Percentiles rank a stretch among this genome's conserved stretches.
phyloP scores from a whole-genome alignment of 495 filamentous ascomycete species.

The Aspergillus ostianus region DNA sequence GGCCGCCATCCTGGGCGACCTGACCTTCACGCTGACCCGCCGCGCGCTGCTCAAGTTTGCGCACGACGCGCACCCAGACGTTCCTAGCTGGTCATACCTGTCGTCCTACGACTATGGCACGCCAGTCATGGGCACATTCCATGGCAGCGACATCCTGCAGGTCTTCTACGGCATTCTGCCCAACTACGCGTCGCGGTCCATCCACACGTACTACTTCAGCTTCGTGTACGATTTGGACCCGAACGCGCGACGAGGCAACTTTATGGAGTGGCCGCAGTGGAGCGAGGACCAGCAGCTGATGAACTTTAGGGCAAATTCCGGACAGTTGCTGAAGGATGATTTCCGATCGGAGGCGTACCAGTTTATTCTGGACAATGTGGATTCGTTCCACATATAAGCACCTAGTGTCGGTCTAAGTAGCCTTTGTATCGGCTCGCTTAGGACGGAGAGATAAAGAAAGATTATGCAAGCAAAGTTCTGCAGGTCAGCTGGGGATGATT shows the following conservation, averaged over 20 bases:
- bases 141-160: slow-evolving; percentile 64
- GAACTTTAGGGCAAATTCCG: slow-evolving; percentile 51
- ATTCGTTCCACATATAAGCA: slow-evolving; percentile 40
- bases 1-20: slow-evolving; percentile 71
- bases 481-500: background rate
- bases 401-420: slow-evolving; percentile 26
- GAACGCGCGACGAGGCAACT: slow-evolving; percentile 44
- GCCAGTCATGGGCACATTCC: slow-evolving; percentile 70
- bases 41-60: slow-evolving; percentile 52
- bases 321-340: slow-evolving; percentile 52
- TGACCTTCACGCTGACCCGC: slow-evolving; percentile 63
- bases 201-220: slow-evolving; percentile 62
- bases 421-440: background rate
- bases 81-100: slow-evolving; percentile 71
- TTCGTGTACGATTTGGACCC: slow-evolving; percentile 67
- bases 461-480: background rate
- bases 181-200: slow-evolving; percentile 57
- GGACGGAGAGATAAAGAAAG: background rate
- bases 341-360: slow-evolving; percentile 53
- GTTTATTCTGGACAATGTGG: slow-evolving; percentile 47
- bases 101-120: slow-evolving; percentile 65
- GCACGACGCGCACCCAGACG: slow-evolving; percentile 43
- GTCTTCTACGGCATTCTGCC: slow-evolving; percentile 62
- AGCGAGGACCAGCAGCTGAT: slow-evolving; percentile 50
- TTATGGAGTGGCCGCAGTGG: slow-evolving; percentile 63